phyloP scores from a whole-genome alignment of 2,329 filamentous ascomycete species.

The Sporothrix inflata region DNA sequence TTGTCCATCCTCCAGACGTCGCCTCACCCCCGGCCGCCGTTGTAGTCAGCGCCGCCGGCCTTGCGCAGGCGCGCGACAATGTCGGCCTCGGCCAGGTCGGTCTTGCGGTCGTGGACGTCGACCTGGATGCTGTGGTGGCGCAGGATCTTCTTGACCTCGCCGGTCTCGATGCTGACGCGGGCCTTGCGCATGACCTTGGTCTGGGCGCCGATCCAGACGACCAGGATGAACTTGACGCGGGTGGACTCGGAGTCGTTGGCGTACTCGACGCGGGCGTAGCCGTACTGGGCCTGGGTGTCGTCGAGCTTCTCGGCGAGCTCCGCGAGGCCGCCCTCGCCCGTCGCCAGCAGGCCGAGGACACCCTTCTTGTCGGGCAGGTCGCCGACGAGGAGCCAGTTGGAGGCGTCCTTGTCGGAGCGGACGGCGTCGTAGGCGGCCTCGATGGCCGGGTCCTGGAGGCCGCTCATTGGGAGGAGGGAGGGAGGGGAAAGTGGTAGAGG shows the following conservation, averaged over 20 bases:
- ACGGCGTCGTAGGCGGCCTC: conserved; percentile 67
- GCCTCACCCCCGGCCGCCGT: conserved; percentile 60
- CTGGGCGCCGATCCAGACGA: conserved; percentile 69
- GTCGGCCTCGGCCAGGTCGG: conserved; percentile 64
- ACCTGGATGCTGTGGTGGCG: conserved; percentile 68
- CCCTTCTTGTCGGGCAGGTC: conserved; percentile 57
- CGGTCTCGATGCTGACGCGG: conserved; percentile 68
- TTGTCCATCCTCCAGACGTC: not conserved
- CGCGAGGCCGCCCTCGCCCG: conserved; percentile 62
- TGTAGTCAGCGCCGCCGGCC: conserved; percentile 72
- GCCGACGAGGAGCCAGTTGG: conserved; percentile 70
- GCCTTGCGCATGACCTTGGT: conserved; percentile 73
- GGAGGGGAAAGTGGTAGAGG: not conserved
- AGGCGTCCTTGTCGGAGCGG: conserved; percentile 66
- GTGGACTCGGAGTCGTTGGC: conserved; percentile 72
- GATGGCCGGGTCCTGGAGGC: conserved; percentile 61
- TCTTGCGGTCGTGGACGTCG: conserved; percentile 58
- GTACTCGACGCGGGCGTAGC: conserved; percentile 68
- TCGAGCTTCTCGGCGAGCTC: conserved; percentile 62
- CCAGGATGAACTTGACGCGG: conserved; percentile 68
- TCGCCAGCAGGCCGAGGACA: conserved; percentile 59
- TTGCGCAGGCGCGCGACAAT: conserved; percentile 65
- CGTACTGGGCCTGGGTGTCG: conserved; percentile 65
- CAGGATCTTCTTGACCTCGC: conserved; percentile 65
- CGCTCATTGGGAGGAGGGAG: conserved; percentile 51